Percentiles rank a stretch among this genome's conserved stretches.
phyloP scores from a whole-genome alignment of 2,329 filamentous ascomycete species.

The Aspergillus terreus region DNA sequence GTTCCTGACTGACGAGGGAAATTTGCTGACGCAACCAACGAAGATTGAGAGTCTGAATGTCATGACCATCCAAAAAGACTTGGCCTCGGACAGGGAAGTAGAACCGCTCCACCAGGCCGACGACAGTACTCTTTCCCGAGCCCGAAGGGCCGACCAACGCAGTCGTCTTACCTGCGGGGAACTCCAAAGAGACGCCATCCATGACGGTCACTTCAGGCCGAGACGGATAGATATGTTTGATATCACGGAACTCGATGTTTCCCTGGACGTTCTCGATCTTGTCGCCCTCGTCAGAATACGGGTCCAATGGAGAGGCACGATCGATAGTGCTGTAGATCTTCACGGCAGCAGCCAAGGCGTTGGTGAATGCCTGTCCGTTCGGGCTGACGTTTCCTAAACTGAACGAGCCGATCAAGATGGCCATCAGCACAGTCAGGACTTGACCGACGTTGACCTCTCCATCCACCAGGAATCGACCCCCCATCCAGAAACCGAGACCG shows the following conservation, averaged over 20 bases:
- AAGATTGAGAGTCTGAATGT: slow-evolving; percentile 77
- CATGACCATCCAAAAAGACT: slow-evolving; percentile 76
- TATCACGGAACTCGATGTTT: slow-evolving; percentile 71
- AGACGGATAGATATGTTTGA: slow-evolving; percentile 94
- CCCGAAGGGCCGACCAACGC: slow-evolving; percentile 92
- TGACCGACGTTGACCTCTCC: slow-evolving; percentile 64
- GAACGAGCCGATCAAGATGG: slow-evolving; percentile 90
- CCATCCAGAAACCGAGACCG: slow-evolving; percentile 84
- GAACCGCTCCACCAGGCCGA: slow-evolving; percentile 89
- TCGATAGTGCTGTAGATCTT: slow-evolving; percentile 97
- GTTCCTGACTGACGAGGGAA: slow-evolving; percentile 88
- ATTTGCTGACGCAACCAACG: slow-evolving; percentile 91
- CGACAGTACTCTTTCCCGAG: slow-evolving; percentile 90
- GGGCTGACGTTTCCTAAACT: slow-evolving; percentile 83
- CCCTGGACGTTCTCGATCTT: slow-evolving; percentile 72
- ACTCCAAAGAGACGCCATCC: slow-evolving; percentile 71
- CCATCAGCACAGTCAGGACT: slow-evolving; percentile 81
- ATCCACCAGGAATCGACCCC: slow-evolving; percentile 67
- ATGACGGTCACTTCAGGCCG: slow-evolving; percentile 87
- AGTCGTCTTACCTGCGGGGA: slow-evolving; percentile 87
- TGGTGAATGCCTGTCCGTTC: slow-evolving; percentile 81
- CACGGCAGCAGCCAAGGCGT: slow-evolving; percentile 73
- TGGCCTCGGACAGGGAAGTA: slow-evolving; percentile 82
- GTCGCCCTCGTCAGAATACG: slow-evolving; percentile 65
- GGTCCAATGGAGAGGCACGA: slow-evolving; percentile 77